Evolutionary conservation across 805 yeast species (phyloP).

Genomic region (Metschnikowia borealis): DNA sequence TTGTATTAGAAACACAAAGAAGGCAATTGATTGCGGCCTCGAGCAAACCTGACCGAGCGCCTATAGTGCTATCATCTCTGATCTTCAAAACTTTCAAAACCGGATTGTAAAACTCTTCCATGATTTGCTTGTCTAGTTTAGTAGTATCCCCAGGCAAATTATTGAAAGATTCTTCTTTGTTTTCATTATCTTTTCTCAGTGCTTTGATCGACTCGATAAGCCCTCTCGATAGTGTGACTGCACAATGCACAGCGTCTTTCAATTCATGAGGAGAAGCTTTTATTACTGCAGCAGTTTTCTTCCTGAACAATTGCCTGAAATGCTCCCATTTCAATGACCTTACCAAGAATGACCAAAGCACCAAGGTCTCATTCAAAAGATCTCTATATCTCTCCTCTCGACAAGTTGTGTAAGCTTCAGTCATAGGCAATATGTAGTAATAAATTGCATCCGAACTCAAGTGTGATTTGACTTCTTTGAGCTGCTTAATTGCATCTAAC

Average conservation of each 20-base stretch:
- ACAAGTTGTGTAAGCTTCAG: slow-evolving; percentile 72
- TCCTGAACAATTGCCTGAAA: slow-evolving; percentile 65
- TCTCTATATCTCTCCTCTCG: slow-evolving; percentile 55
- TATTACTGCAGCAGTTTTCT: slow-evolving; percentile 54
- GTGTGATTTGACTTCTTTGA: slow-evolving; percentile 36
- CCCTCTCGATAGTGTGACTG: slow-evolving; percentile 55
- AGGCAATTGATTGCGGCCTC: slow-evolving; percentile 73
- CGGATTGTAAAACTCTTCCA: slow-evolving; percentile 56
- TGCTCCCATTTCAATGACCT: slow-evolving; percentile 71
- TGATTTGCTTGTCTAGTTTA: slow-evolving; percentile 39
- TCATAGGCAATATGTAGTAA: slow-evolving; percentile 77
- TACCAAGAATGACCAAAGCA: slow-evolving; percentile 56
- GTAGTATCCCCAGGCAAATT: slow-evolving; percentile 25
- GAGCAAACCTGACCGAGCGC: slow-evolving; percentile 71
- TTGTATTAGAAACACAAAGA: slow-evolving; percentile 55
- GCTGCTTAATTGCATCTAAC: slow-evolving; percentile 71
- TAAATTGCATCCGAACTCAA: slow-evolving; percentile 60
- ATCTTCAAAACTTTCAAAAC: slow-evolving; percentile 54
- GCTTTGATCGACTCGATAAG: slow-evolving; percentile 33
- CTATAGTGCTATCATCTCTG: slow-evolving; percentile 76
- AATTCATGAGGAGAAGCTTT: slow-evolving; percentile 37
- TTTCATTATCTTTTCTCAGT: slow-evolving; percentile 11
- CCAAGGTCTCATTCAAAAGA: slow-evolving; percentile 62
- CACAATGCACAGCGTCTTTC: slow-evolving; percentile 55
- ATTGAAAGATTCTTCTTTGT: slow-evolving; percentile 15